These are phyloP conservation scores for Boletus rex-veris DNA, from an alignment of 768 basidiomycete species.

Conservation along the genomic window DNA sequence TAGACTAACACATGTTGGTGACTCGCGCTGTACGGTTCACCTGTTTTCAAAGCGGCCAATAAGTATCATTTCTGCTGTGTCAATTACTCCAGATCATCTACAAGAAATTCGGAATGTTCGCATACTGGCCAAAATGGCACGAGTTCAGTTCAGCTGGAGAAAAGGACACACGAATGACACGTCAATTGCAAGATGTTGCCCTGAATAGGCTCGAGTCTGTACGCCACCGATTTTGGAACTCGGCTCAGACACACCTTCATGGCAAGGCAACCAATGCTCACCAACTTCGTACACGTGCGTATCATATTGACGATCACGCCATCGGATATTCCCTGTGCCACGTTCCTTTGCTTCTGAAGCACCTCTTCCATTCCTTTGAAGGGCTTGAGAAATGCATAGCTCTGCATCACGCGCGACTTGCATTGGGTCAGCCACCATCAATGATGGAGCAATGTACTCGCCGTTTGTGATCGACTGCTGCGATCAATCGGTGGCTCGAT, in stretches of 20 bases:
- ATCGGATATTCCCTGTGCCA: background rate
- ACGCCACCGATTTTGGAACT: background rate
- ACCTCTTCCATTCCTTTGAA: background rate
- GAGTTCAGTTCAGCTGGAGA: background rate
- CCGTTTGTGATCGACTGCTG: background rate
- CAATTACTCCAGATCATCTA: background rate
- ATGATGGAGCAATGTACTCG: background rate
- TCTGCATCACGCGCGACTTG: background rate
- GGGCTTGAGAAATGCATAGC: background rate
- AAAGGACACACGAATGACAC: background rate
- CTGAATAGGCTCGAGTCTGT: background rate
- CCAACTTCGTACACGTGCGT: constrained; percentile 1
- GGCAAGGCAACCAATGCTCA: background rate
- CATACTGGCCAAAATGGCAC: background rate
- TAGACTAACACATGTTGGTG: background rate
- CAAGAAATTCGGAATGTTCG: background rate
- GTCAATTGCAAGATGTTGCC: background rate
- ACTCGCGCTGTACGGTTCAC: background rate
- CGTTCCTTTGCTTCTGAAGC: constrained; percentile 1
- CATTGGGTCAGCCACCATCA: constrained; percentile 3
- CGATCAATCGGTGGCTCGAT: constrained; percentile 2
- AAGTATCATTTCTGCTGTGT: background rate
- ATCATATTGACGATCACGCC: background rate
- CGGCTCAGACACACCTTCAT: constrained; percentile 1
- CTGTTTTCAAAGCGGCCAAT: no score